Evolutionary conservation across 495 filamentous ascomycete genomes (phyloP).

Genomic region (Stereocaulon alpinum): DNA sequence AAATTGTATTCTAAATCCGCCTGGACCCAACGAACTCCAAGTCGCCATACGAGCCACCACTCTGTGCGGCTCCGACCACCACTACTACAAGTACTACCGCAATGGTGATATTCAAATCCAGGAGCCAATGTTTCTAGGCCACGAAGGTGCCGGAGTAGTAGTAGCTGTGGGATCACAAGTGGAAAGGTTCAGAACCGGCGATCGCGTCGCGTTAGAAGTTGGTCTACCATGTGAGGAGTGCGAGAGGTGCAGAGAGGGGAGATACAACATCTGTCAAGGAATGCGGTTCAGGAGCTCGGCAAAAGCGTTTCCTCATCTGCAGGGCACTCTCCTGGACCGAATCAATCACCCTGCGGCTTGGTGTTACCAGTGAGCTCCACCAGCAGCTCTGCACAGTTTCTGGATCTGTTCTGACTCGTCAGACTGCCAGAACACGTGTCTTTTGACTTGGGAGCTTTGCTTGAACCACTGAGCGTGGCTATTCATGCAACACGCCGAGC

Average conservation of each 20-base stretch:
- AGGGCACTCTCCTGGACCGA: constrained; percentile 72
- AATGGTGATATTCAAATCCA: constrained; percentile 73
- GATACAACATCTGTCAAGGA: constrained; percentile 78
- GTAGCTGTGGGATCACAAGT: constrained; percentile 48
- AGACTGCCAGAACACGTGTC: constrained; percentile 54
- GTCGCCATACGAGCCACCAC: constrained; percentile 64
- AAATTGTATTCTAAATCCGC: constrained; percentile 32
- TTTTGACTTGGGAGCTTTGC: constrained; percentile 59
- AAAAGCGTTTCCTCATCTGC: constrained; percentile 65
- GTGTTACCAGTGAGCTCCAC: constrained; percentile 47
- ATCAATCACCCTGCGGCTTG: constrained; percentile 66
- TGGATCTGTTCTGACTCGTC: constrained; percentile 23
- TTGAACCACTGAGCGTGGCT: constrained; percentile 72
- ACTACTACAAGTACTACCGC: constrained; percentile 76
- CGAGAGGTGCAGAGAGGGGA: constrained; percentile 50
- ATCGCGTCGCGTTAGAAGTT: constrained; percentile 74
- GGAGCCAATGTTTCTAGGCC: constrained; percentile 62
- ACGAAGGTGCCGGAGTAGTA: constrained; percentile 67
- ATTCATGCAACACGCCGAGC: constrained; percentile 63
- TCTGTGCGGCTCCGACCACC: constrained; percentile 75
- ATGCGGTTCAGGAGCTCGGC: constrained; percentile 74
- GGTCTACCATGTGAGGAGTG: constrained; percentile 70
- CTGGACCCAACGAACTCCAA: constrained; percentile 53
- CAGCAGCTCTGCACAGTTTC: background rate
- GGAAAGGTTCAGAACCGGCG: constrained; percentile 39